Base-by-base conservation (phyloP, 1,139 yeast genomes). In the Zygosaccharomyces sapae region DNA sequence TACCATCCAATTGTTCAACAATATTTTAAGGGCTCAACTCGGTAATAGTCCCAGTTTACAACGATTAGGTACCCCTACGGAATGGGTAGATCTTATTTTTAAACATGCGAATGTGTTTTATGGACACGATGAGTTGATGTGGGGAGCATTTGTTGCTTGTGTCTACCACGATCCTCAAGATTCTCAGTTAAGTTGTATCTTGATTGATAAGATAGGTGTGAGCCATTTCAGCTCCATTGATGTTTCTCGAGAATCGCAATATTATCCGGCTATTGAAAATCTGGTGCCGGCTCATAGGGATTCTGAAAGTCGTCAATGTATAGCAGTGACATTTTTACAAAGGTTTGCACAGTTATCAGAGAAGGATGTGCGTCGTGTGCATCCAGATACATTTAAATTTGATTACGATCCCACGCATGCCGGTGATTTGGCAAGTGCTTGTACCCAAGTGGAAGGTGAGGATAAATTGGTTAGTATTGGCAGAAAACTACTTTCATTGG, bases 381-480 rank as follows among this genome's bases (percentile, higher is more conserved):
- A 54, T 24, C 49, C 43, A 18, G 29, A 44, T 45, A 25, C 61
- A 50, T 49, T 54, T 53, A 57, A 48, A 55, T 66, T 44, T 46
- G 57, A 51, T 20, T 63, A 64, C 38, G 68, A 66, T 47, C 66
- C 68, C 22, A 55, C 67, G 5, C 66, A 68, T 49, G 75, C 73
- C 12, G 76, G 80, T 70, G 96, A 89, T 62, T 94, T 89, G 58
- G 86, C 95, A 0, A 76, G 78, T 45, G 94, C 95, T 1, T 96
- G 97, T 1, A 70, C 73, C 10, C 68, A 86, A 10, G 63, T 70
- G 2, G 71, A 71, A 16, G 67, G 70, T 10, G 71, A 70, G 48
- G 36, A 36, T 5, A 67, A 76, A 2, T 88, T 94, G 0, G 56
- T 63, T 1, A 78, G 78, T 10, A 68, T 85, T 33, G 94, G 95